Base-by-base conservation (phyloP, 192 early-diverging fungal genomes). In the Backusella liffmaniae region DNA sequence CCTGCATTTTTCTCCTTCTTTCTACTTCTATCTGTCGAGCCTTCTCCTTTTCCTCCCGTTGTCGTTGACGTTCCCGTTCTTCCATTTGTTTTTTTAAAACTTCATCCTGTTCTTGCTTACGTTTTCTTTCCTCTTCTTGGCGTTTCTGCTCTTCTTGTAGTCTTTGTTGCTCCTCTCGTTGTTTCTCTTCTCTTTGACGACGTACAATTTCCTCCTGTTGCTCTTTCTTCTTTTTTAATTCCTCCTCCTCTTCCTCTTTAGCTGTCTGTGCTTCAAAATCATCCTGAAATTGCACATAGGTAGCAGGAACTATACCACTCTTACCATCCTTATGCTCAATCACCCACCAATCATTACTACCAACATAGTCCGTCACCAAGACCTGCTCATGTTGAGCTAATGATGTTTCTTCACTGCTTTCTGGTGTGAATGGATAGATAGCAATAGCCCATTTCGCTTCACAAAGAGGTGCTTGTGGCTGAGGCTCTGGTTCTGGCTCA, bases 291-390 rank as follows among this genome's bases (percentile, higher is more conserved):
- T 76, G 59, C 13, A 74, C 42, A 73, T 98, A 99, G 5, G 89
- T 84, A 8, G 93, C 91, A 2, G 97, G 97, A 6, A 97, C 92
- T 46, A 99, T 90, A 12, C 97, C 97, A 46, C 88, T 70, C 18
- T 74, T 74, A 35, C 80, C 80, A 74, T 91, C 86, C 18, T 90
- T 84, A 32, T 89, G 84, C 4, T 86, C 84, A 70, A 93, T 77
- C 36, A 92, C 89, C 95, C 95, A 96, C 98, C 98, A 99, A 62
- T 98, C 96, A 3, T 90, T 82, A 68, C 87, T 91, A 70, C 92
- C 92, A 3, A 92, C 91, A 79, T 90, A 88, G 81, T 98, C 98
- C 12, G 94, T 81, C 15, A 98, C 90, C 77, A 95, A 77, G 21
- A 99, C 84, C 36, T 93, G 88, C 44, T 97, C 95, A 69, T 94